Evolutionary conservation across 805 yeast genomes (phyloP).

Genomic region (Candida stauntonica): DNA sequence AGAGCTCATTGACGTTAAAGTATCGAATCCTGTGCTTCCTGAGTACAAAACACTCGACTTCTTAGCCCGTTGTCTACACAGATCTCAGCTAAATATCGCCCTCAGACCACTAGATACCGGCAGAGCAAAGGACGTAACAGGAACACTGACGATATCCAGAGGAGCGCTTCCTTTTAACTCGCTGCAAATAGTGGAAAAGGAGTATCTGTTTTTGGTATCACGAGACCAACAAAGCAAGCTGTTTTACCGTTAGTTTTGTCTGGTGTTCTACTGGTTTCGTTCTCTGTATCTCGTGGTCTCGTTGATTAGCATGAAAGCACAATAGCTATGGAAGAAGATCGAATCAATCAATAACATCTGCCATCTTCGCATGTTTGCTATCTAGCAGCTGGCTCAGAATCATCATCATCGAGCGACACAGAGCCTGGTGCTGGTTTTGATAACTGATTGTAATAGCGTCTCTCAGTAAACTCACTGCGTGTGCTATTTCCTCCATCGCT

Average conservation of each 20-base stretch:
- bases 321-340: no score
- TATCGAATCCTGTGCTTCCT: conserved; percentile 27
- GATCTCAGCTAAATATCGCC: conserved; percentile 47
- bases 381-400: conserved; percentile 1
- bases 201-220: conserved; percentile 54
- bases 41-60: conserved; percentile 43
- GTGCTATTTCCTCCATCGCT: not conserved
- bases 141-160: conserved; percentile 53
- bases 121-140: conserved; percentile 77
- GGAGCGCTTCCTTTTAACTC: conserved; percentile 37
- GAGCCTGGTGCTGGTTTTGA: conserved; percentile 6
- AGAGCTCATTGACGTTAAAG: conserved; percentile 31
- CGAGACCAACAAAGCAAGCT: conserved; percentile 45
- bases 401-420: conserved; percentile 9
- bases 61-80: conserved; percentile 43
- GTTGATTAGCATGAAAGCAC: no score
- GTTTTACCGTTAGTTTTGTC: conserved; percentile 37
- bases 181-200: conserved; percentile 46
- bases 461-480: conserved; percentile 2
- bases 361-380: conserved; percentile 2
- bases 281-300: no score
- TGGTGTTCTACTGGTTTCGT: no score
- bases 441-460: conserved; percentile 7
- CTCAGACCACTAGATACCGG: conserved; percentile 74
- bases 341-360: not conserved